These are phyloP conservation scores for Colletotrichum navitas DNA, from an alignment of 2,329 filamentous ascomycete genomes.

Conservation along the genomic window DNA sequence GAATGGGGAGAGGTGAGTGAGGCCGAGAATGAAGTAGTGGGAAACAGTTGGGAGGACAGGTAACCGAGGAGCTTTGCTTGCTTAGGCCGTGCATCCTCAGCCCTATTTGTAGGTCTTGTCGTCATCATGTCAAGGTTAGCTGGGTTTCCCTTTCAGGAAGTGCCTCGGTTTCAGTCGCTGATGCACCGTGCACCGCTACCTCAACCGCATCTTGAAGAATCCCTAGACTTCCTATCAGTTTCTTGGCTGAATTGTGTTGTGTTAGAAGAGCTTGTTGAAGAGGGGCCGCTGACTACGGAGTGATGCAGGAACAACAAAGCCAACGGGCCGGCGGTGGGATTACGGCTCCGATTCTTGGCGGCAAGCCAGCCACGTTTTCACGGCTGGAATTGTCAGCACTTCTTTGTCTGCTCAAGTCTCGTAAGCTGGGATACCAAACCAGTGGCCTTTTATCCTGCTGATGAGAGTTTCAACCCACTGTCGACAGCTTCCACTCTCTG, in stretches of 20 bases:
- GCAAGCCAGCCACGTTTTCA: not conserved
- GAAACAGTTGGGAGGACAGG: conserved; percentile 29
- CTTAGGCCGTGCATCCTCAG: conserved; percentile 22
- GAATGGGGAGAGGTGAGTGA: conserved; percentile 3
- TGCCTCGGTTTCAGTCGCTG: conserved; percentile 24
- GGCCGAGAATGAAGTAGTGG: conserved; percentile 24
- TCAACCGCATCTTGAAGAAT: conserved; percentile 1
- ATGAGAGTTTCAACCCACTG: not conserved
- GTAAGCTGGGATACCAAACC: not conserved
- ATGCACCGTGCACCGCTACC: conserved; percentile 10
- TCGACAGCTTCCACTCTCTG: not conserved
- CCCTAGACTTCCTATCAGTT: not conserved
- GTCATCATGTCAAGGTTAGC: conserved; percentile 23
- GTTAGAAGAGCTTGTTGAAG: not conserved
- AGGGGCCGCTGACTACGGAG: not conserved
- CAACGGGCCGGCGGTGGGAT: conserved; percentile 19
- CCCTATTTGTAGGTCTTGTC: conserved; percentile 24
- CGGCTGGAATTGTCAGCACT: not conserved
- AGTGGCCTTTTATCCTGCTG: not conserved
- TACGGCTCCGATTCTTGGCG: not conserved
- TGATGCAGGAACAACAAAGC: not conserved
- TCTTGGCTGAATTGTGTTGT: not conserved
- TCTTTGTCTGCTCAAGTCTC: not conserved
- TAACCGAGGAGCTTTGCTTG: conserved; percentile 20
- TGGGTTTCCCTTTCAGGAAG: conserved; percentile 23